Evolutionary conservation across 164 flowering plant genomes (phyloP).

Genomic region (Cinnamomum chago): DNA sequence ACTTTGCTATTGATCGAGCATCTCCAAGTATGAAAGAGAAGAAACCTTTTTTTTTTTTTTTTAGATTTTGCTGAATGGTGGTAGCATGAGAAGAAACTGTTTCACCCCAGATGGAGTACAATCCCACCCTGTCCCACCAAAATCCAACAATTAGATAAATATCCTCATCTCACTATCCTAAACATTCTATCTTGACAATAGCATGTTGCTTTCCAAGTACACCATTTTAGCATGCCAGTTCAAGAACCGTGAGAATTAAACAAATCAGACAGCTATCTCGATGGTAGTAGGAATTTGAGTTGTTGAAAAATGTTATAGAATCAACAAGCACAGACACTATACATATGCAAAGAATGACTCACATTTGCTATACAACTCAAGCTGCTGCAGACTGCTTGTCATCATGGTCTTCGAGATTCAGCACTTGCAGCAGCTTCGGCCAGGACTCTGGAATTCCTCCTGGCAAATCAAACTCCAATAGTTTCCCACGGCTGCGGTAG

Average conservation of each 20-base stretch:
- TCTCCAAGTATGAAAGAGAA: no score
- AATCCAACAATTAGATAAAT: background rate
- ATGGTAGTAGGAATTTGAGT: background rate
- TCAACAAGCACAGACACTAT: background rate
- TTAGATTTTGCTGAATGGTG: no score
- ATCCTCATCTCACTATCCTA: background rate
- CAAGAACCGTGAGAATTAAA: background rate
- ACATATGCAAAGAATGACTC: slow-evolving; percentile 16
- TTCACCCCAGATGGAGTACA: background rate
- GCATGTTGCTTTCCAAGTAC: background rate
- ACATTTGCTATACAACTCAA: slow-evolving; percentile 10
- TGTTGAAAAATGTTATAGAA: background rate
- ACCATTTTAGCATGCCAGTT: background rate
- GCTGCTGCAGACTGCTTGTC: slow-evolving; percentile 60
- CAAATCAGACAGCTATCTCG: background rate
- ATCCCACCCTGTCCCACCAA: background rate
- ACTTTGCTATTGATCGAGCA: no score
- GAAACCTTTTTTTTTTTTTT: no score
- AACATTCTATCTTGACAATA: background rate
- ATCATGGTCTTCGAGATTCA: slow-evolving; percentile 58
- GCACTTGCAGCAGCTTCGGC: slow-evolving; percentile 78
- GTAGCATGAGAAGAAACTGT: no score
- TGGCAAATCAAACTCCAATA: slow-evolving; percentile 83
- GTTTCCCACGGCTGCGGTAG: slow-evolving; percentile 63
- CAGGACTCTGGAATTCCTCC: slow-evolving; percentile 96